Evolutionary conservation across 2,329 filamentous ascomycete genomes (phyloP).

Genomic region (Fusarium humuli): DNA sequence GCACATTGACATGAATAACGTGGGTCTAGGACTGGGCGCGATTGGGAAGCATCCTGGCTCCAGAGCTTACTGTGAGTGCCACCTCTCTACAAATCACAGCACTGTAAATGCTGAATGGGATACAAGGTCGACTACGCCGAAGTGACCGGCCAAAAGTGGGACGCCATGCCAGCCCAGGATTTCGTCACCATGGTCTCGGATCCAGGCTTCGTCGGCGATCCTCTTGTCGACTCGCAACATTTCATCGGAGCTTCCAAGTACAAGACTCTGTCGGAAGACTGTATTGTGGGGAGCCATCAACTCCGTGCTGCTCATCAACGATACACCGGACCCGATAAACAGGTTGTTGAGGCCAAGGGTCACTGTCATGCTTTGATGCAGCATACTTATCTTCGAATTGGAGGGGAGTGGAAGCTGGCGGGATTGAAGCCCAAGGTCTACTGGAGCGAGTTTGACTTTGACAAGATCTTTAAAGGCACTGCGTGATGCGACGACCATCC

Average conservation of each 20-base stretch:
- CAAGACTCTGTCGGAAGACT: accelerated
- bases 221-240: constrained; percentile 6
- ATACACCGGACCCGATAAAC: constrained; percentile 1
- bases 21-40: background rate
- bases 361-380: constrained; percentile 6
- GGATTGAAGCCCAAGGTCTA: constrained; percentile 3
- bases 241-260: constrained; percentile 16
- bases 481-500: background rate
- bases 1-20: accelerated
- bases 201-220: background rate
- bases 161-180: constrained; percentile 1
- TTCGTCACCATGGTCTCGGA: constrained; percentile 13
- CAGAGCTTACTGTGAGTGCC: background rate
- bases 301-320: constrained; percentile 14
- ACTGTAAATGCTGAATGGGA: accelerated
- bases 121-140: constrained; percentile 4
- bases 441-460: constrained; percentile 6
- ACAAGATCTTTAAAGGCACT: constrained; percentile 1
- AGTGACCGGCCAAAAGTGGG: background rate
- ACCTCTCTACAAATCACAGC: background rate
- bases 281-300: background rate
- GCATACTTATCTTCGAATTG: constrained; percentile 2
- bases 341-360: background rate
- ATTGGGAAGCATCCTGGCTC: background rate
- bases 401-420: constrained; percentile 12